phyloP scores from a whole-genome alignment of 2,329 filamentous ascomycete genomes.

The Cercospora zeae-maydis region DNA sequence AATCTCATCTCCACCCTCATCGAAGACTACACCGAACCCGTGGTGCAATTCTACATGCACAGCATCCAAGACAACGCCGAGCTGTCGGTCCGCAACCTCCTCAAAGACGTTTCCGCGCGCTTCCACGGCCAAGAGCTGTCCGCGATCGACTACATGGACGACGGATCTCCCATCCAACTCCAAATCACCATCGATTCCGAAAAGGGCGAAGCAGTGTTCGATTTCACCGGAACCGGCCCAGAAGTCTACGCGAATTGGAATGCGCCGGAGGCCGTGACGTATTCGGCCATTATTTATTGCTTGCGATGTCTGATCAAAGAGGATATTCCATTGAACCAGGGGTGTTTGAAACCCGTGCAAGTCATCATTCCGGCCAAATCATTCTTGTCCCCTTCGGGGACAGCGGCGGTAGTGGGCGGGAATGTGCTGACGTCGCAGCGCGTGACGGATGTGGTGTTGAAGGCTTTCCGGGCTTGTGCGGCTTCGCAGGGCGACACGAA shows the following conservation, averaged over 20 bases:
- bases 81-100: constrained; percentile 66
- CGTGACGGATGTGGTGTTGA: constrained; percentile 78
- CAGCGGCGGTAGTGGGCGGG: constrained; percentile 76
- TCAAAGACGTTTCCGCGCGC: constrained; percentile 66
- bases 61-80: constrained; percentile 80
- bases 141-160: constrained; percentile 81
- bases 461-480: constrained; percentile 74
- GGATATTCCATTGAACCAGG: constrained; percentile 83
- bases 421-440: constrained; percentile 77
- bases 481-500: constrained; percentile 79
- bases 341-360: constrained; percentile 72
- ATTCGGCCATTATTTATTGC: constrained; percentile 82
- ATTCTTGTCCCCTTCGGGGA: constrained; percentile 71
- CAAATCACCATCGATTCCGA: constrained; percentile 70
- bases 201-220: constrained; percentile 72
- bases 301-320: constrained; percentile 73
- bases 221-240: constrained; percentile 73
- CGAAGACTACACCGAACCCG: constrained; percentile 70
- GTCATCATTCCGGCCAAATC: constrained; percentile 69
- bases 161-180: constrained; percentile 73
- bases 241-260: constrained; percentile 69
- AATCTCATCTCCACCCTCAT: constrained; percentile 71
- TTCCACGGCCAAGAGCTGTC: constrained; percentile 69
- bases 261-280: constrained; percentile 76
- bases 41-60: constrained; percentile 79